Percentiles rank a stretch among this genome's conserved stretches.
Conservation (phyloP, 345 rosid species). For the Leavenworthia alabamica region DNA sequence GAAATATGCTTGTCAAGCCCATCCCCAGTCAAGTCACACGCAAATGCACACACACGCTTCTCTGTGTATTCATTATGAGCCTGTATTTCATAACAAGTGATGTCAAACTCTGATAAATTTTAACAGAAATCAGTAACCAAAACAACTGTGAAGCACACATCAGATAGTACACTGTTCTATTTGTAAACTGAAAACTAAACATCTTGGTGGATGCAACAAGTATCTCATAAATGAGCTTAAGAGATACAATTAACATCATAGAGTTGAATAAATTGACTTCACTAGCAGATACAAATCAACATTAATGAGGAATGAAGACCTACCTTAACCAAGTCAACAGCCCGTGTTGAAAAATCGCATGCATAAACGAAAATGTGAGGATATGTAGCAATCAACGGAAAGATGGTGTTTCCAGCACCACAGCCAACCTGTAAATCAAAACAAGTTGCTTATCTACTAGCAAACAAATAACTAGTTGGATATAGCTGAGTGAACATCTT, state of each 20-base stretch:
- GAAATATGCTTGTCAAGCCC: constrained; percentile 60
- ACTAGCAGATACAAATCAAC: not conserved
- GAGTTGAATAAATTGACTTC: not conserved
- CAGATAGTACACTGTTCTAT: not conserved
- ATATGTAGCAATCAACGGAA: constrained; percentile 71
- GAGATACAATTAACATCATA: not conserved
- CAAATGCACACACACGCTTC: constrained; percentile 49
- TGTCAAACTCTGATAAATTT: not conserved
- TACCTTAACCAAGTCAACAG: constrained; percentile 86
- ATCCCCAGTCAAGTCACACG: constrained; percentile 76
- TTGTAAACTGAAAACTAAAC: not conserved
- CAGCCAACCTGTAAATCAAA: constrained; percentile 64
- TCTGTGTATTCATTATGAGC: constrained; percentile 70
- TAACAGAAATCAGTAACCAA: not conserved
- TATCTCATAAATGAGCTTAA: not conserved
- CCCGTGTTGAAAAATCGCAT: constrained; percentile 86
- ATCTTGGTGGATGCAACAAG: not conserved
- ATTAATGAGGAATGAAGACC: constrained; percentile 13
- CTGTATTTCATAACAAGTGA: constrained; percentile 38
- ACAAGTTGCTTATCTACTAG: not conserved
- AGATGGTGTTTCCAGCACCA: constrained; percentile 89
- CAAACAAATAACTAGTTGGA: not conserved
- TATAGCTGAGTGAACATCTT: not conserved
- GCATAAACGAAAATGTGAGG: constrained; percentile 75
- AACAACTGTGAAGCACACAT: not conserved